Evolutionary conservation across 192 early-diverging fungal genomes (phyloP).

Genomic region (Linnemannia elongata): DNA sequence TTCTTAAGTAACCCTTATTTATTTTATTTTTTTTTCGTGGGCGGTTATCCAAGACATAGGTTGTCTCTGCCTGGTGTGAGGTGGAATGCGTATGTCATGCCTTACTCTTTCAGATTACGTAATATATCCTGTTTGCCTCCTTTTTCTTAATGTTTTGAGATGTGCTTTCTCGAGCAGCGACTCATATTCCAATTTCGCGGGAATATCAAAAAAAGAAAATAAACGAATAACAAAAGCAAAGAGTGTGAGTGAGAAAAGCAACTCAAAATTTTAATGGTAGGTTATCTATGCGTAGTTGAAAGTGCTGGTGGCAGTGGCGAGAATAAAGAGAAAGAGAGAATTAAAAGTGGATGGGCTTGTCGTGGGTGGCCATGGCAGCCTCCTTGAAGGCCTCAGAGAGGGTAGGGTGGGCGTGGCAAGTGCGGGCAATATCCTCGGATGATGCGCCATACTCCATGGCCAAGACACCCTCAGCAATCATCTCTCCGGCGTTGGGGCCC

Average conservation of each 20-base stretch:
- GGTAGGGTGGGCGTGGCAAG: conserved; percentile 97
- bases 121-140: neutral
- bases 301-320: neutral
- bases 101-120: neutral
- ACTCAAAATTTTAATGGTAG: neutral
- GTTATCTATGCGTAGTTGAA: conserved; percentile 4
- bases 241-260: neutral
- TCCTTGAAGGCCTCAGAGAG: conserved; percentile 99
- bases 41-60: too few species aligned
- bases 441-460: conserved; percentile 99
- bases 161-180: neutral
- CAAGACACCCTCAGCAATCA: conserved; percentile 98
- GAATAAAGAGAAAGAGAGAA: neutral
- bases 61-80: too few species aligned
- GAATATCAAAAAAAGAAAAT: neutral
- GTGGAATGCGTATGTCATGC: neutral
- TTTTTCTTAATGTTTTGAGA: neutral
- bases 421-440: conserved; percentile 97
- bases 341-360: conserved; percentile 86
- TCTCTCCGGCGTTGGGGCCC: conserved; percentile 98
- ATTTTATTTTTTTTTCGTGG: too few species aligned
- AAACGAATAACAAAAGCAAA: too few species aligned
- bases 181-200: neutral
- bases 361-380: conserved; percentile 92
- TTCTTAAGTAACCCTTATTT: too few species aligned